Evolutionary conservation across 1,284 basidiomycete genomes (phyloP).

Genomic region (Anthracocystis walkeri): DNA sequence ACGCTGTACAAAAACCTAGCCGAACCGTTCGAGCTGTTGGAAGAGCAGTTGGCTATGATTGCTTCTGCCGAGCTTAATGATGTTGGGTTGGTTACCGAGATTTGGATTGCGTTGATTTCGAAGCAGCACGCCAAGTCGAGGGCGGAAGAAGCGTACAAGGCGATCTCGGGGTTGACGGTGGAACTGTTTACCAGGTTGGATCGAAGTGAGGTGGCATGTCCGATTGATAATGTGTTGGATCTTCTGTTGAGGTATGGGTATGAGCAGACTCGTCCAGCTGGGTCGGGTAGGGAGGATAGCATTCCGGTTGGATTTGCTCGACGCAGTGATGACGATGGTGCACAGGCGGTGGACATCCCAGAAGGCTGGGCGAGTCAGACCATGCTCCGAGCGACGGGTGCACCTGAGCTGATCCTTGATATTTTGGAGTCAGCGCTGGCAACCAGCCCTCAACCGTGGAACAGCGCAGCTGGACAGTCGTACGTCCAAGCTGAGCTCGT

Average conservation of each 20-base stretch:
- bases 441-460: conserved; percentile 61
- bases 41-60: conserved; percentile 88
- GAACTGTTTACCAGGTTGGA: conserved; percentile 49
- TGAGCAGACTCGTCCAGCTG: conserved; percentile 33
- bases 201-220: conserved; percentile 61
- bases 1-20: conserved; percentile 87
- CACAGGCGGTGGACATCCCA: conserved; percentile 33
- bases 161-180: conserved; percentile 45
- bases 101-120: conserved; percentile 89
- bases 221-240: conserved; percentile 60
- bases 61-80: conserved; percentile 94
- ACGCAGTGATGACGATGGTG: neutral
- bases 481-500: conserved; percentile 60
- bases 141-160: conserved; percentile 48
- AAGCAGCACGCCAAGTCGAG: conserved; percentile 74
- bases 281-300: conserved; percentile 23
- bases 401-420: conserved; percentile 83
- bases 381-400: conserved; percentile 80
- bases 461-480: conserved; percentile 50
- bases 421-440: conserved; percentile 87
- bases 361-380: conserved; percentile 83
- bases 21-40: conserved; percentile 84
- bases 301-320: conserved; percentile 35
- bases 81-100: conserved; percentile 80
- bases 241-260: conserved; percentile 61